Base-by-base conservation (phyloP, 2,329 filamentous ascomycete species). In the Alternaria sp. region DNA sequence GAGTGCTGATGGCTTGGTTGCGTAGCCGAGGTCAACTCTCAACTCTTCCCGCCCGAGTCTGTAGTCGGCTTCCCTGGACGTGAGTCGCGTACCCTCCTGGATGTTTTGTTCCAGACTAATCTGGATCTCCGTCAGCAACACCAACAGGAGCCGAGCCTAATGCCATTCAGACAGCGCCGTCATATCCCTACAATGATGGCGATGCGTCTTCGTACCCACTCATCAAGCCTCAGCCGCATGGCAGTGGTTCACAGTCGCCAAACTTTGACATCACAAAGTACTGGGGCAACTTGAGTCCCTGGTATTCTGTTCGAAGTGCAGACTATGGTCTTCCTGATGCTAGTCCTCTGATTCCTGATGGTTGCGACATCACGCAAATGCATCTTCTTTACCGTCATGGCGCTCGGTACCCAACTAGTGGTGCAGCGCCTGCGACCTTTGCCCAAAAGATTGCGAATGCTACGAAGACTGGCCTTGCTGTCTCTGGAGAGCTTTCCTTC, bases 231-330 rank as follows among this genome's bases (percentile, higher is more conserved):
- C 65, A 73, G 34, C 71, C 70, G 5, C 65, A 70, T 41, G 69
- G 67, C 11, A 66, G 59, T 20, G 59, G 55, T 32, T 49, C 57
- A 3, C 60, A 66, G 26, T 68, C 66, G 8, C 53, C 63, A 30
- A 51, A 54, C 8, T 73, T 75, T 47, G 71, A 75, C 24, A 73
- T 73, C 28, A 64, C 56, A 49, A 73, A 71, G 36, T 72, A 74
- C 58, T 74, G 73, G 73, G 71, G 73, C 7, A 75, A 75, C 36
- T 58, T 75, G 5, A 68, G 68, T 8, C 73, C 73, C 9, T 74
- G 72, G 72, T 73, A 73, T 52, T 73, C 70, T 26, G 55, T 75
- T 14, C 66, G 59, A 9, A 74, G 71, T 9, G 49, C 67, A 3
- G 73, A 75, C 46, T 75, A 74, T 43, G 70, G 73, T 16, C 51